A percentile compares a stretch with the other conserved stretches of the same genome.
phyloP scores from a whole-genome alignment of 441 rosid species.

The Brassica hybrid region DNA sequence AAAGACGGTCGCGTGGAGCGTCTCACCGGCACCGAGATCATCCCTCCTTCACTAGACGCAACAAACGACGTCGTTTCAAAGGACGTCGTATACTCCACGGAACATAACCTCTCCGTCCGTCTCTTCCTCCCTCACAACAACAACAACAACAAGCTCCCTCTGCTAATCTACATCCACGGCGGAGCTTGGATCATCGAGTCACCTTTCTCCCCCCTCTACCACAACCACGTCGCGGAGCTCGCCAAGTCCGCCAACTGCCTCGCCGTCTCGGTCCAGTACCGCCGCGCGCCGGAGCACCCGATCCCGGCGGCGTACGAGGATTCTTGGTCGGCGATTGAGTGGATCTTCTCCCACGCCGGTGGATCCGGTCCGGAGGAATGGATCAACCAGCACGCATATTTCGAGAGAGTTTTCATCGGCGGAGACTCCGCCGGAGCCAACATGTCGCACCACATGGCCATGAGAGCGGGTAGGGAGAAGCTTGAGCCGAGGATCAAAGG shows the following conservation, averaged over 20 bases:
- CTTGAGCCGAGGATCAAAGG: slow-evolving; percentile 25
- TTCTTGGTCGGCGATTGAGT: slow-evolving; percentile 47
- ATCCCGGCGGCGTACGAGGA: slow-evolving; percentile 52
- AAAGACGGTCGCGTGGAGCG: slow-evolving; percentile 56
- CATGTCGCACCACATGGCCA: slow-evolving; percentile 43
- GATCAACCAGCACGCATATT: slow-evolving; percentile 51
- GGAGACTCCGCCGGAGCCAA: slow-evolving; percentile 67
- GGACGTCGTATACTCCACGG: background rate
- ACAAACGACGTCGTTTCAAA: slow-evolving; percentile 5
- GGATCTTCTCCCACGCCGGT: slow-evolving; percentile 48
- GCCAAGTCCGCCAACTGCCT: slow-evolving; percentile 46
- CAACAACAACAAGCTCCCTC: slow-evolving; percentile 36
- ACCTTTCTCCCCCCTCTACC: slow-evolving; percentile 48
- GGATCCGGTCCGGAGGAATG: slow-evolving; percentile 57
- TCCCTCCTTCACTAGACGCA: slow-evolving; percentile 56
- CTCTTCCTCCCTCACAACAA: slow-evolving; percentile 10
- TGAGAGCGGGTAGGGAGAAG: slow-evolving; percentile 24
- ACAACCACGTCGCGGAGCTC: slow-evolving; percentile 39
- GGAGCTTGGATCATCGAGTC: slow-evolving; percentile 54
- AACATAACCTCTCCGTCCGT: background rate
- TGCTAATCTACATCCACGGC: slow-evolving; percentile 60
- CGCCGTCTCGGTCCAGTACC: slow-evolving; percentile 51
- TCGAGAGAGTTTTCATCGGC: slow-evolving; percentile 41
- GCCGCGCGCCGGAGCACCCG: slow-evolving; percentile 54
- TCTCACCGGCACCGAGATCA: slow-evolving; percentile 42